Evolutionary conservation across 2,329 filamentous ascomycete genomes (phyloP).

Genomic region (Cladosporium sphaerospermum): DNA sequence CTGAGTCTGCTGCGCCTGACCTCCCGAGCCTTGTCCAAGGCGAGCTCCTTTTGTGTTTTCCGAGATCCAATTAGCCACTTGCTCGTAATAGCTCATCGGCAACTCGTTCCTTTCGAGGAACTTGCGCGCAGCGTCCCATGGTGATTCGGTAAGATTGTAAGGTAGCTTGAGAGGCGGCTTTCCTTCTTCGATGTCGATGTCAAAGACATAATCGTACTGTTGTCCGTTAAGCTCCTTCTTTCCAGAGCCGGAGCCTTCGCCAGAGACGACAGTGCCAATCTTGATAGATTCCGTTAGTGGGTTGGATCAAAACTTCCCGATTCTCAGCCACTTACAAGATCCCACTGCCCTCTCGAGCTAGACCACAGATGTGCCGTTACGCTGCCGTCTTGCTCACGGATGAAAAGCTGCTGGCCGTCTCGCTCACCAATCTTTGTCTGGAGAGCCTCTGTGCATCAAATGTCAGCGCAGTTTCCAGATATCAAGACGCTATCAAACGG

Average conservation of each 20-base stretch:
- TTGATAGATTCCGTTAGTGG: conserved; percentile 38
- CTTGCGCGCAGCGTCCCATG: conserved; percentile 83
- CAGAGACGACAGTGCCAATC: conserved; percentile 88
- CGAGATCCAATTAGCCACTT: conserved; percentile 87
- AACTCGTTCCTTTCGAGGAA: conserved; percentile 88
- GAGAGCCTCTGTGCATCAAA: conserved; percentile 59
- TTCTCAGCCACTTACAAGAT: conserved; percentile 15
- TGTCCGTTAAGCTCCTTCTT: conserved; percentile 74
- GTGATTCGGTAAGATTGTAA: conserved; percentile 86
- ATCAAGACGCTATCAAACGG: not conserved
- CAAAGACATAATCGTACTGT: conserved; percentile 93
- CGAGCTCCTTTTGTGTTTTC: conserved; percentile 83
- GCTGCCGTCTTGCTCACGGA: conserved; percentile 71
- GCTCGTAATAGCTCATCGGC: conserved; percentile 79
- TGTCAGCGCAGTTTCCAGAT: not conserved
- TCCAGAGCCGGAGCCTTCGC: conserved; percentile 66
- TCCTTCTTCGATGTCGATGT: conserved; percentile 92
- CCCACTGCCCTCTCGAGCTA: conserved; percentile 30
- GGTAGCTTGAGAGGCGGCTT: conserved; percentile 90
- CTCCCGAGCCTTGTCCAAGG: conserved; percentile 50
- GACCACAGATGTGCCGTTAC: conserved; percentile 90
- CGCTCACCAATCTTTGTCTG: conserved; percentile 80
- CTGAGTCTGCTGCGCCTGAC: conserved; percentile 35
- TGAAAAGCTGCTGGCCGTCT: conserved; percentile 92
- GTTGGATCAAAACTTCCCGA: conserved; percentile 13